phyloP scores from a whole-genome alignment of 2,329 filamentous ascomycete species.

The Colletotrichum godetiae region DNA sequence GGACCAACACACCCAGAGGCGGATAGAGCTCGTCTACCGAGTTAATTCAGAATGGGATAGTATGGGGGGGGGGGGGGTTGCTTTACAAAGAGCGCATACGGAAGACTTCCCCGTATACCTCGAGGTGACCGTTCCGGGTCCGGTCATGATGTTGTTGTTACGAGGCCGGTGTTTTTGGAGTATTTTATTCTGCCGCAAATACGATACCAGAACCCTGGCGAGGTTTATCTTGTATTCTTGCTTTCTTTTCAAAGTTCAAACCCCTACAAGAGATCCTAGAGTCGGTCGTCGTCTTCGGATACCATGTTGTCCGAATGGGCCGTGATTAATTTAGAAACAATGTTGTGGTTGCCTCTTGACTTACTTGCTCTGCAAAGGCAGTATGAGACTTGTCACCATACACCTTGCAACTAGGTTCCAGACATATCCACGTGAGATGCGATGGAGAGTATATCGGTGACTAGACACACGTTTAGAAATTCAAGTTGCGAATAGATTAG shows the following conservation, averaged over 20 bases:
- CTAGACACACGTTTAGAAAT: not conserved
- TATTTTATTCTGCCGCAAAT: not conserved
- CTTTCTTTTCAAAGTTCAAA: not conserved
- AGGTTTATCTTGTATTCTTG: not conserved
- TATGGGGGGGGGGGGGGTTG: too few relatives aligned
- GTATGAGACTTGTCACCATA: not conserved
- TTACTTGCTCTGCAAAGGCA: not conserved
- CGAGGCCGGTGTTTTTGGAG: not conserved
- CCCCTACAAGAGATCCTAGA: not conserved
- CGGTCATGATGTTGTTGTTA: not conserved
- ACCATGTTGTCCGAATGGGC: not conserved
- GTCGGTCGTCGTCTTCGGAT: not conserved
- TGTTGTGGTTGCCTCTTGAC: not conserved
- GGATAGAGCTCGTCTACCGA: not conserved
- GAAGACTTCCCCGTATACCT: too few relatives aligned
- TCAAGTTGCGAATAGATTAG: not conserved
- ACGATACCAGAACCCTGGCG: slow-evolving; percentile 14
- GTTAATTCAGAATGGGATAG: too few relatives aligned
- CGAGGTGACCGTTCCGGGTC: not conserved
- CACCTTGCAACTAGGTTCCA: not conserved
- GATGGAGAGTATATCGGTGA: not conserved
- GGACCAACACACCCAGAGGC: not conserved
- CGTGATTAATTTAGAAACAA: not conserved
- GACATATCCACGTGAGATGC: not conserved
- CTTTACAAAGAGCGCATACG: too few relatives aligned